Evolutionary conservation across 1,284 basidiomycete genomes (phyloP).

Genomic region (Melanopsichium pennsylvanicum): DNA sequence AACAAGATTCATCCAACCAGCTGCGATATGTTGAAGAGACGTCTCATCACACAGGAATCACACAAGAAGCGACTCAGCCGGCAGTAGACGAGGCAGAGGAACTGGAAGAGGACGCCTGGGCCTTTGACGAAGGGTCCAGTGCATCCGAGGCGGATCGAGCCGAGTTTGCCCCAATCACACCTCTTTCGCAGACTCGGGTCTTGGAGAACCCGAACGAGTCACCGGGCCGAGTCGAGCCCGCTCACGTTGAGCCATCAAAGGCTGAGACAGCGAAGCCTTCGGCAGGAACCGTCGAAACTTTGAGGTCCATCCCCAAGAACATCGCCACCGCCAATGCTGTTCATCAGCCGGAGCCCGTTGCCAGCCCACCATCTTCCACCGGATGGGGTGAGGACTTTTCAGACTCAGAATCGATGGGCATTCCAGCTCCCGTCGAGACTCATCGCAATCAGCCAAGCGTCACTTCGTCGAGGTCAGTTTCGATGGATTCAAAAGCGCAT

Average conservation of each 20-base stretch:
- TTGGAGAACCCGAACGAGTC: not conserved
- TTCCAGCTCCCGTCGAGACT: constrained; percentile 1
- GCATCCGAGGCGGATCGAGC: constrained; percentile 21
- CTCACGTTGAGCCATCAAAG: not conserved
- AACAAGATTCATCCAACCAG: no score
- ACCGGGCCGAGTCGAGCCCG: not conserved
- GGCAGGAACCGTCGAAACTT: not conserved
- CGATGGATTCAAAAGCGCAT: not conserved
- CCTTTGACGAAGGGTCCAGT: constrained; percentile 30
- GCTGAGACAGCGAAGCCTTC: not conserved
- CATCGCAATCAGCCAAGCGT: not conserved
- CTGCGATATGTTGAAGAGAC: no score
- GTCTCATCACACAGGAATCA: no score
- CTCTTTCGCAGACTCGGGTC: not conserved
- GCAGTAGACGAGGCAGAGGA: not conserved
- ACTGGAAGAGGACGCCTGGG: constrained; percentile 33
- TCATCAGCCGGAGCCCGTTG: not conserved
- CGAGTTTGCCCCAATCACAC: constrained; percentile 7
- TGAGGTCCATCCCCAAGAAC: not conserved
- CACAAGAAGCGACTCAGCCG: not conserved
- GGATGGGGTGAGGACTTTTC: constrained; percentile 28
- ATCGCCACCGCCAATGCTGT: not conserved
- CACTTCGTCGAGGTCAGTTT: constrained; percentile 4
- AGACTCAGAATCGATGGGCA: constrained; percentile 5
- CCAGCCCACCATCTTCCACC: constrained; percentile 12